Evolutionary conservation across 257 asterid genomes (phyloP).

Genomic region (Solanum raphanifolium): DNA sequence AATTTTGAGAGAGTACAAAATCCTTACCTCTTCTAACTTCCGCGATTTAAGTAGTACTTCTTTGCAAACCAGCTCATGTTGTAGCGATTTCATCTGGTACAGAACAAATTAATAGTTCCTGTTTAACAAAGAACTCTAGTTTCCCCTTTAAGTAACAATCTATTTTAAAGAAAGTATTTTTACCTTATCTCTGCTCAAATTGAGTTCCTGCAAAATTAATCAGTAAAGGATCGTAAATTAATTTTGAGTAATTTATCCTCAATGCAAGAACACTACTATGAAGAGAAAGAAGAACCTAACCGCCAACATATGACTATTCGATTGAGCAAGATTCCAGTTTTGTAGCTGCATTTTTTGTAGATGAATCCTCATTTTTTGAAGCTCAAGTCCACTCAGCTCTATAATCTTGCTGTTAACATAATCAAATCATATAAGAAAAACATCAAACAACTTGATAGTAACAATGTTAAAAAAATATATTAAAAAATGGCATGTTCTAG

Average conservation of each 20-base stretch:
- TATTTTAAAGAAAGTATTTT: background rate
- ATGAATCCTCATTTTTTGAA: constrained; percentile 45
- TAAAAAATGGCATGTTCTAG: too few species aligned
- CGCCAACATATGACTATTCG: constrained; percentile 65
- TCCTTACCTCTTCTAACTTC: constrained; percentile 14
- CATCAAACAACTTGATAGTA: background rate
- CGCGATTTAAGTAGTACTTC: constrained; percentile 59
- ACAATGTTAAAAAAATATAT: too few species aligned
- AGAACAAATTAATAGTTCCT: background rate
- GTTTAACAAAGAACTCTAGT: background rate
- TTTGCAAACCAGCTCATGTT: constrained; percentile 69
- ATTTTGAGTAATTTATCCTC: background rate
- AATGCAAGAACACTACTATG: background rate
- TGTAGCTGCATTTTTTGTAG: constrained; percentile 80
- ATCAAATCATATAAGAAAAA: background rate
- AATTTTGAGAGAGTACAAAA: background rate
- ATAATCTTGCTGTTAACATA: constrained; percentile 54
- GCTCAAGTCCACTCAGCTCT: constrained; percentile 66
- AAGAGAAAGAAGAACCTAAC: constrained; percentile 24
- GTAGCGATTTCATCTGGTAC: constrained; percentile 54
- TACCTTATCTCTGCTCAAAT: constrained; percentile 63
- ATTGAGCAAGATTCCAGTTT: constrained; percentile 79
- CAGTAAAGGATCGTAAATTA: background rate
- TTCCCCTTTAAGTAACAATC: background rate
- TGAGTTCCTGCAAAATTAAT: constrained; percentile 57